These are phyloP conservation scores for Phytophthora uliginosa DNA, from an alignment of 352 stramenopile genomes.

Conservation along the genomic window DNA sequence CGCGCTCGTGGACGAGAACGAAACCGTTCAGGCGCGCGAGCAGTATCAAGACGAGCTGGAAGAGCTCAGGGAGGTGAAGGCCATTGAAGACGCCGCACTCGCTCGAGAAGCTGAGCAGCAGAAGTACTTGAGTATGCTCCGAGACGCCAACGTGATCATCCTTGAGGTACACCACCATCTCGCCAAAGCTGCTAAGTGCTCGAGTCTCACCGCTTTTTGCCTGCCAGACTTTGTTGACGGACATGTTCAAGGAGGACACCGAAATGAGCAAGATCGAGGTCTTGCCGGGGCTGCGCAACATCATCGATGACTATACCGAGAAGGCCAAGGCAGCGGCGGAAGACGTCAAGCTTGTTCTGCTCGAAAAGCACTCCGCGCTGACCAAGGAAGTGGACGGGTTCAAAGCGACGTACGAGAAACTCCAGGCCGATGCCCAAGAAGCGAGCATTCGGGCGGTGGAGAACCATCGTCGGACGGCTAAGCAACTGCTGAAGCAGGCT, in stretches of 20 bases:
- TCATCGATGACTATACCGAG: conserved; percentile 93
- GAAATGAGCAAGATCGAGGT: conserved; percentile 94
- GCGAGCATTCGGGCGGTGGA: conserved; percentile 87
- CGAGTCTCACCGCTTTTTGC: not conserved
- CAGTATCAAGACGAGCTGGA: conserved; percentile 93
- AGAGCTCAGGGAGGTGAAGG: conserved; percentile 87
- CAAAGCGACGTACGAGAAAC: conserved; percentile 65
- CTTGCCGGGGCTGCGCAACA: conserved; percentile 89
- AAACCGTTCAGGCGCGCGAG: conserved; percentile 85
- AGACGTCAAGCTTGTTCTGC: conserved; percentile 82
- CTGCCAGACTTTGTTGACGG: conserved; percentile 78
- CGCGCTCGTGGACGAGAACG: conserved; percentile 84
- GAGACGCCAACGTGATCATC: conserved; percentile 90
- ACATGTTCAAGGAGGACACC: conserved; percentile 95
- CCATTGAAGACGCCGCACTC: conserved; percentile 84
- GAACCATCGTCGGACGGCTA: conserved; percentile 77
- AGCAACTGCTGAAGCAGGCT: conserved; percentile 79
- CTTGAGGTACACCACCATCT: conserved; percentile 60
- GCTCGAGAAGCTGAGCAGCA: conserved; percentile 80
- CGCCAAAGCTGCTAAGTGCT: not conserved
- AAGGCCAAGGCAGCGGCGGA: conserved; percentile 86
- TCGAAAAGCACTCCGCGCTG: conserved; percentile 76
- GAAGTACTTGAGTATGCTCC: conserved; percentile 84
- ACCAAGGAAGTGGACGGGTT: conserved; percentile 73
- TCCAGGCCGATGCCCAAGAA: conserved; percentile 74